phyloP scores from a whole-genome alignment of 164 flowering plant genomes.

The Vitis amurensis region DNA sequence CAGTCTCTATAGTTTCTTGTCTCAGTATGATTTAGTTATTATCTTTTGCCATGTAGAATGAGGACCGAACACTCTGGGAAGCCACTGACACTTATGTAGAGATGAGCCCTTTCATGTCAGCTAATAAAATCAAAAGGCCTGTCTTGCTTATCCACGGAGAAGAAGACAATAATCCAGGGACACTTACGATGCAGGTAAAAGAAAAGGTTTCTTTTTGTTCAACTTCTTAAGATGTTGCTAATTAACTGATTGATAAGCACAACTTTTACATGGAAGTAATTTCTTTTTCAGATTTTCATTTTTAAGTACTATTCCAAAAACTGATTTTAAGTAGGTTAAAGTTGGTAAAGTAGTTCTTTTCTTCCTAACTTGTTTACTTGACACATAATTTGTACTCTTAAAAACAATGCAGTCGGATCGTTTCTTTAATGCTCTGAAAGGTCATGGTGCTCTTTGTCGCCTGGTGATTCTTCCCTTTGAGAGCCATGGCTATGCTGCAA shows the following conservation, averaged over 20 bases:
- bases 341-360: neutral
- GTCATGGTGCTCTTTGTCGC: constrained; percentile 94
- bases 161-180: constrained; percentile 96
- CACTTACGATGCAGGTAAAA: constrained; percentile 93
- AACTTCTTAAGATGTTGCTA: neutral
- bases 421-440: constrained; percentile 90
- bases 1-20: neutral
- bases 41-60: constrained; percentile 53
- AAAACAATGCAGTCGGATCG: constrained; percentile 78
- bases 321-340: neutral
- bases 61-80: constrained; percentile 98
- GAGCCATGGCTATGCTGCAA: constrained; percentile 91
- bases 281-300: neutral
- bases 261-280: neutral
- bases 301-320: too few relatives aligned
- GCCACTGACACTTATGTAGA: constrained; percentile 81
- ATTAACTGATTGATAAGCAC: neutral
- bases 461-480: constrained; percentile 90
- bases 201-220: neutral
- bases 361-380: neutral
- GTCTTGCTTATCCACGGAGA: constrained; percentile 95
- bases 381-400: neutral
- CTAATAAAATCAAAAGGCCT: constrained; percentile 91
- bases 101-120: constrained; percentile 99
- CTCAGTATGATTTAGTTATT: constrained; percentile 2